Conservation (phyloP, 805 yeast species). For the Candida corydali region DNA sequence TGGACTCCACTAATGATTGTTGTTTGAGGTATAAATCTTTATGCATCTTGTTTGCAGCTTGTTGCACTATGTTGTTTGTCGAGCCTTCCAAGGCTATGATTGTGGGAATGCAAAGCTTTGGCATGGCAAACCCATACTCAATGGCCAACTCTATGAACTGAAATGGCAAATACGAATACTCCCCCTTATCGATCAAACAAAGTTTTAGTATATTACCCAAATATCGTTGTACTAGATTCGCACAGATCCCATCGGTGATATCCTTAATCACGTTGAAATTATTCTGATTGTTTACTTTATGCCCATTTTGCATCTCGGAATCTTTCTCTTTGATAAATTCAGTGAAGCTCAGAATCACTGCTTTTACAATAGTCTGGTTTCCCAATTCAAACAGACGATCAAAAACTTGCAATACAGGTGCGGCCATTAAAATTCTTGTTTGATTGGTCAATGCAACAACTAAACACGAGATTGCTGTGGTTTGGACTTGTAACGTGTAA, state of each 20-base stretch:
- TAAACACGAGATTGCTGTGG: conserved; percentile 52
- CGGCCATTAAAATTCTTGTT: conserved; percentile 62
- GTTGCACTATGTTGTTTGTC: conserved; percentile 35
- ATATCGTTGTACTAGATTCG: conserved; percentile 67
- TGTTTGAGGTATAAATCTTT: conserved; percentile 56
- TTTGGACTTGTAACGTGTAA: conserved; percentile 31
- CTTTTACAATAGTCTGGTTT: conserved; percentile 38
- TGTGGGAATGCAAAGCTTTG: conserved; percentile 64
- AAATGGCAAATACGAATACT: conserved; percentile 48
- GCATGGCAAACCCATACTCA: conserved; percentile 69
- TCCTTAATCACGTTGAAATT: conserved; percentile 14
- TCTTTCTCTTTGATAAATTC: conserved; percentile 60
- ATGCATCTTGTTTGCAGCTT: conserved; percentile 51
- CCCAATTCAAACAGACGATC: conserved; percentile 41
- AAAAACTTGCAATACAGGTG: conserved; percentile 47
- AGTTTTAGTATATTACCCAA: conserved; percentile 43
- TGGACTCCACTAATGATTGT: conserved; percentile 66
- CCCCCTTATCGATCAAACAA: conserved; percentile 45
- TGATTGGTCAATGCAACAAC: conserved; percentile 57
- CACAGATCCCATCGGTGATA: conserved; percentile 67
- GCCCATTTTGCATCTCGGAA: conserved; percentile 25
- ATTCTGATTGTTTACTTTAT: neutral
- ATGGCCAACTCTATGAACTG: conserved; percentile 53
- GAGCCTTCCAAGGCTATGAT: conserved; percentile 68
- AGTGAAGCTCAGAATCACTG: conserved; percentile 53